Conservation (phyloP, 441 rosid genomes). For the Corymbia citriodora region DNA sequence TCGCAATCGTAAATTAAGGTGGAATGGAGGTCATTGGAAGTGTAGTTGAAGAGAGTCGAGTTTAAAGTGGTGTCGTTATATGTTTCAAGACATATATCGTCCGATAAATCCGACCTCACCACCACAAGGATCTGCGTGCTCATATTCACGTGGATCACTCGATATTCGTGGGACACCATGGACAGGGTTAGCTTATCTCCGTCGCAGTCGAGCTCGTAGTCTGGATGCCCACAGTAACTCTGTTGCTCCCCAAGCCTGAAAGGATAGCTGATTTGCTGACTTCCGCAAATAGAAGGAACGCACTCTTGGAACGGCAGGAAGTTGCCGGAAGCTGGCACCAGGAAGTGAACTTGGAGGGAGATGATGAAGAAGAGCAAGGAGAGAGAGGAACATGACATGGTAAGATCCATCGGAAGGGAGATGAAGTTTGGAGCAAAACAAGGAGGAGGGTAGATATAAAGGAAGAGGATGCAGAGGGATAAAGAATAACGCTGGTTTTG, state of each 20-base stretch:
- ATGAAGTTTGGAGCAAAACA: neutral
- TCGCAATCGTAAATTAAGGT: neutral
- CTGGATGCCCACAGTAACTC: neutral
- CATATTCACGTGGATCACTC: fast-evolving
- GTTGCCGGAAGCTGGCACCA: fast-evolving
- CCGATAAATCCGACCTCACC: neutral
- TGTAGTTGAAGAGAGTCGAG: neutral
- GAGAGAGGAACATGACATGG: neutral
- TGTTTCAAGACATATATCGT: neutral
- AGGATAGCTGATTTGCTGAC: neutral
- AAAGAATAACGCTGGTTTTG: too few species aligned
- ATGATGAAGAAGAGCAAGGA: neutral
- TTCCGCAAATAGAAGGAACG: fast-evolving
- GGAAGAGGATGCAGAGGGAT: too few species aligned
- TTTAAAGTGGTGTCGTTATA: neutral
- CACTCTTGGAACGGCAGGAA: fast-evolving
- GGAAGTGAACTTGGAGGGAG: neutral
- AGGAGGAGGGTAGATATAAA: too few species aligned
- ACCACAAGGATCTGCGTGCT: neutral
- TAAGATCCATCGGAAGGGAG: neutral
- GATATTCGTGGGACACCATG: neutral
- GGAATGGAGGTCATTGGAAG: neutral
- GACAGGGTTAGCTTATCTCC: fast-evolving
- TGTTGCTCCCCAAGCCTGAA: fast-evolving
- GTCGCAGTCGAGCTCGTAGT: neutral